phyloP scores from a whole-genome alignment of 148 eudicot species.

The Chenopodium suecicum region DNA sequence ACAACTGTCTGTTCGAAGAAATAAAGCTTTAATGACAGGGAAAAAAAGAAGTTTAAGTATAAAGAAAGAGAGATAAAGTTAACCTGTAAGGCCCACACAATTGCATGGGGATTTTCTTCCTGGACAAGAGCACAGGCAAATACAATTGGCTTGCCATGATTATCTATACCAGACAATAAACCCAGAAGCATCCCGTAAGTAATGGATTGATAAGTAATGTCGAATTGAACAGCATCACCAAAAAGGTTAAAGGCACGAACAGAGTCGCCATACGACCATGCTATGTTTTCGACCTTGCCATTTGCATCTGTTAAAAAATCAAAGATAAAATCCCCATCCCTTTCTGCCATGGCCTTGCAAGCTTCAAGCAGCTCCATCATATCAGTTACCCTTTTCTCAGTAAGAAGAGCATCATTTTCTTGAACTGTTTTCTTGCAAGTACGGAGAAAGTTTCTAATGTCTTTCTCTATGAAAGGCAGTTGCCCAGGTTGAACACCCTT shows the following conservation, averaged over 20 bases:
- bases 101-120: constrained; percentile 53
- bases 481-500: constrained; percentile 68
- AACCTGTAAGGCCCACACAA: constrained; percentile 76
- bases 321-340: constrained; percentile 52
- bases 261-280: constrained; percentile 65
- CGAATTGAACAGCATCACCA: constrained; percentile 63
- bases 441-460: constrained; percentile 66
- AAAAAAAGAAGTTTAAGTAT: neutral
- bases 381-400: constrained; percentile 61
- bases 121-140: constrained; percentile 63
- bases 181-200: constrained; percentile 65
- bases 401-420: constrained; percentile 50
- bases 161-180: constrained; percentile 63
- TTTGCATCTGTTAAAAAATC: constrained; percentile 48
- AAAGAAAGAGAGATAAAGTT: constrained; percentile 21
- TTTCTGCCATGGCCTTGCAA: constrained; percentile 49
- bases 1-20: constrained; percentile 46
- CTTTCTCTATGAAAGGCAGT: constrained; percentile 66
- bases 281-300: constrained; percentile 59
- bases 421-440: constrained; percentile 57
- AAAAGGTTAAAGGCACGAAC: constrained; percentile 44
- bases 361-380: constrained; percentile 56
- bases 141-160: constrained; percentile 52
- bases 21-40: neutral
- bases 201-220: constrained; percentile 57